phyloP scores from a whole-genome alignment of 2,329 filamentous ascomycete species.

The Phialophora chinensis region DNA sequence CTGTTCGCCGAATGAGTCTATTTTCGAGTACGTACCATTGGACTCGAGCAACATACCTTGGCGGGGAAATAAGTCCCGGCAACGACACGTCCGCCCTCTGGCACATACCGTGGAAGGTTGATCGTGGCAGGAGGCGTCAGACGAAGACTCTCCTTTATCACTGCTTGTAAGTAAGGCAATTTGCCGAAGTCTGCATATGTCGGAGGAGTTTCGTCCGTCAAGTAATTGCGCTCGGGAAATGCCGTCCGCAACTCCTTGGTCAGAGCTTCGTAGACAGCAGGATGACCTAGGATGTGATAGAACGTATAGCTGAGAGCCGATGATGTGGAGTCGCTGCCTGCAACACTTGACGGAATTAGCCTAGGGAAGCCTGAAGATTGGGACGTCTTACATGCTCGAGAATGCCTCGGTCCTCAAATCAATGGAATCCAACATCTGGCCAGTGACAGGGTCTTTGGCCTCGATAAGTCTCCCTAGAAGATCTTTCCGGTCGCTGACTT shows the following conservation, averaged over 20 bases:
- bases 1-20: not conserved
- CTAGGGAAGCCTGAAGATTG: not conserved
- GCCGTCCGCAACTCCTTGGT: slow-evolving; percentile 7
- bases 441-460: slow-evolving; percentile 7
- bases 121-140: slow-evolving; percentile 15
- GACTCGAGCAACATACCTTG: not conserved
- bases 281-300: slow-evolving; percentile 12
- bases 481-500: slow-evolving; percentile 18
- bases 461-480: slow-evolving; percentile 15
- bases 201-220: not conserved
- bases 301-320: slow-evolving; percentile 10
- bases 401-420: not conserved
- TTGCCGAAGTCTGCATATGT: slow-evolving; percentile 16
- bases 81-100: not conserved
- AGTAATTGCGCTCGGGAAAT: not conserved
- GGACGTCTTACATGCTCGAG: not conserved
- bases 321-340: not conserved
- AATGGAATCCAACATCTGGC: not conserved
- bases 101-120: slow-evolving; percentile 13
- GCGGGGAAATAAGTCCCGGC: not conserved
- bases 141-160: slow-evolving; percentile 16
- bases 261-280: slow-evolving; percentile 8
- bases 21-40: not conserved
- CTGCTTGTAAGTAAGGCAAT: slow-evolving; percentile 12
- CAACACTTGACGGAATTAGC: not conserved